These are phyloP conservation scores for Conidiobolus incongruus DNA, from an alignment of 371 early-diverging fungal species.

Conservation along the genomic window DNA sequence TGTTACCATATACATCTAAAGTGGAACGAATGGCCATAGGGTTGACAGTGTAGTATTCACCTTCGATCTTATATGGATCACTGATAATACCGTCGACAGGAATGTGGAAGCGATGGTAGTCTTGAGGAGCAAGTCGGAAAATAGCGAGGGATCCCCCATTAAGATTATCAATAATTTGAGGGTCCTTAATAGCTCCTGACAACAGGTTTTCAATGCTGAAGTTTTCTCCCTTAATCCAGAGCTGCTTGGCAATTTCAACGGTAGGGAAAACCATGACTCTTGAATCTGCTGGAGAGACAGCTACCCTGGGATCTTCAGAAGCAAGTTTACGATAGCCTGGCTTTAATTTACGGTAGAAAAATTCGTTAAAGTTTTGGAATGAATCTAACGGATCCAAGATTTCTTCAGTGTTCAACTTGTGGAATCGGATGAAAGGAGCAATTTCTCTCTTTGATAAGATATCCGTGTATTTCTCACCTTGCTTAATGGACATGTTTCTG, in stretches of 20 bases:
- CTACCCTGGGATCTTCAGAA: constrained; percentile 29
- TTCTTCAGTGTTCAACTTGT: constrained; percentile 28
- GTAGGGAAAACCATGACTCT: constrained; percentile 48
- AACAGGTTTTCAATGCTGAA: constrained; percentile 33
- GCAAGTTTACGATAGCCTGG: constrained; percentile 37
- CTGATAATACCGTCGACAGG: constrained; percentile 52
- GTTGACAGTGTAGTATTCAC: constrained; percentile 65
- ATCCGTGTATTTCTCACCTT: constrained; percentile 53
- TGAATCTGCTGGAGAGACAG: constrained; percentile 61
- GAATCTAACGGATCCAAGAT: constrained; percentile 36
- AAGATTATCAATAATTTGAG: constrained; percentile 17
- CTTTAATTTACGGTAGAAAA: constrained; percentile 68
- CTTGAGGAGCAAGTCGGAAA: constrained; percentile 70
- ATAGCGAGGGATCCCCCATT: constrained; percentile 46
- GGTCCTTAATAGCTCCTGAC: background rate
- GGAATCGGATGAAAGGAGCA: constrained; percentile 50
- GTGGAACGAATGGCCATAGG: constrained; percentile 65
- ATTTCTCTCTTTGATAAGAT: constrained; percentile 47
- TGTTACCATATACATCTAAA: constrained; percentile 68
- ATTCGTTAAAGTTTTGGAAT: constrained; percentile 65
- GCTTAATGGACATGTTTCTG: constrained; percentile 35
- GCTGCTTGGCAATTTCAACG: constrained; percentile 33
- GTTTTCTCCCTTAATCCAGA: constrained; percentile 74
- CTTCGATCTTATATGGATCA: constrained; percentile 28
- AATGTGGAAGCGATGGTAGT: constrained; percentile 70